A percentile compares a stretch with the other conserved stretches of the same genome.
Conservation (phyloP, 768 basidiomycete genomes). For the Tulasnella sp. region DNA sequence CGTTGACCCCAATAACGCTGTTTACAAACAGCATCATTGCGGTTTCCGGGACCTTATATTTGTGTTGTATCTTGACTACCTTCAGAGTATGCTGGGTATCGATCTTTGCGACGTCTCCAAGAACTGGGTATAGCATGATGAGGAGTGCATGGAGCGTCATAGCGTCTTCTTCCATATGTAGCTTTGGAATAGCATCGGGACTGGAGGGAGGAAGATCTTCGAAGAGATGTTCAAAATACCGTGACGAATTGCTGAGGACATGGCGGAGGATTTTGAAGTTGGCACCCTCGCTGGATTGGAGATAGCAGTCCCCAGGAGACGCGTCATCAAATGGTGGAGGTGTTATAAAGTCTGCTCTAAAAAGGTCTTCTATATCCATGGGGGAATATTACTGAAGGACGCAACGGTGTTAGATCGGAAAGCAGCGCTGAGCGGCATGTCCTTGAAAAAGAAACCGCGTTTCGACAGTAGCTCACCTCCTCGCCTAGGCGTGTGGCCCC, state of each 20-base stretch:
- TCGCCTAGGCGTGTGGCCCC: neutral
- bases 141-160: neutral
- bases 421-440: neutral
- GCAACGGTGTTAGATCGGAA: neutral
- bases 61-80: neutral
- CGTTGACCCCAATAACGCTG: neutral
- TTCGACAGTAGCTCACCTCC: neutral
- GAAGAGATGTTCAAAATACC: neutral
- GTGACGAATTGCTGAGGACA: neutral
- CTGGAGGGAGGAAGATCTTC: neutral
- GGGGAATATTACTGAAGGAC: neutral
- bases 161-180: neutral
- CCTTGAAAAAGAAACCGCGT: neutral
- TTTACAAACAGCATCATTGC: neutral
- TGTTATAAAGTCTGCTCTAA: neutral
- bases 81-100: neutral
- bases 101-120: neutral
- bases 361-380: neutral
- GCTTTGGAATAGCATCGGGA: neutral
- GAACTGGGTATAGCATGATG: neutral
- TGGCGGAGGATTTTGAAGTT: neutral
- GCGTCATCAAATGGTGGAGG: neutral
- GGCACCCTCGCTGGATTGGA: neutral
- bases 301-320: neutral
- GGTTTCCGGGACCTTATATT: neutral